Conservation (phyloP, 2,329 filamentous ascomycete species). For the Ascochyta pisi region DNA sequence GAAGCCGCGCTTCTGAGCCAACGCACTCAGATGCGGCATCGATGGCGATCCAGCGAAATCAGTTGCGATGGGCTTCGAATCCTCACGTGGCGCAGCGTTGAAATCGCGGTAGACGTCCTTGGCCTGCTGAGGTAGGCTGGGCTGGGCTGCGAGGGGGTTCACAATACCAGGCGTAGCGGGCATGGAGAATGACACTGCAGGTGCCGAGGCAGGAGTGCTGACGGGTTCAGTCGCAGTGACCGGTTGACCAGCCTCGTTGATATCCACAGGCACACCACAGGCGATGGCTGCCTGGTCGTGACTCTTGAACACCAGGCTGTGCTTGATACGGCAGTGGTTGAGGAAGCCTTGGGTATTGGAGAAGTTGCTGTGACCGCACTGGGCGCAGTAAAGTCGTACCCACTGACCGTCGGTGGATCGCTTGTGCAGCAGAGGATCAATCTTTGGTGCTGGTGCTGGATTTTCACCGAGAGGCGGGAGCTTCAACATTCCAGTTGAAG, state of each 20-base stretch:
- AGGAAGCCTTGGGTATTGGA: conserved; percentile 98
- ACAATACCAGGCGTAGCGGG: conserved; percentile 43
- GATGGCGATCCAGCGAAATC: conserved; percentile 49
- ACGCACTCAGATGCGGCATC: conserved; percentile 52
- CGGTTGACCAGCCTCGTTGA: conserved; percentile 59
- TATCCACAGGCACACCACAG: conserved; percentile 82
- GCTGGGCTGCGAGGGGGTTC: conserved; percentile 43
- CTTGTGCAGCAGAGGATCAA: conserved; percentile 82
- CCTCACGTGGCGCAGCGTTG: conserved; percentile 26
- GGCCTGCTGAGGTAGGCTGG: conserved; percentile 34
- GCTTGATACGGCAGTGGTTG: conserved; percentile 97
- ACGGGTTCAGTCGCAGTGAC: conserved; percentile 43
- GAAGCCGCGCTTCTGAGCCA: conserved; percentile 51
- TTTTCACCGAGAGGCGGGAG: conserved; percentile 51
- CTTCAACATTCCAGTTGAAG: conserved; percentile 60
- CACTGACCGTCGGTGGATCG: conserved; percentile 80
- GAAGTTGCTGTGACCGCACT: conserved; percentile 90
- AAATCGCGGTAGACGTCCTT: conserved; percentile 44
- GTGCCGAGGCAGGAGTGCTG: conserved; percentile 34
- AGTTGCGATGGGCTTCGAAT: conserved; percentile 19
- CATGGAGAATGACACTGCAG: conserved; percentile 39
- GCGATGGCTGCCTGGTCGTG: conserved; percentile 92
- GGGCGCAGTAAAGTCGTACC: conserved; percentile 86
- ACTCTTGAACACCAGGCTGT: conserved; percentile 91
- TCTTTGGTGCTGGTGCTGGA: conserved; percentile 64